These are phyloP conservation scores for Aureobasidium sp. DNA, from an alignment of 2,329 filamentous ascomycete genomes.

Conservation along the genomic window DNA sequence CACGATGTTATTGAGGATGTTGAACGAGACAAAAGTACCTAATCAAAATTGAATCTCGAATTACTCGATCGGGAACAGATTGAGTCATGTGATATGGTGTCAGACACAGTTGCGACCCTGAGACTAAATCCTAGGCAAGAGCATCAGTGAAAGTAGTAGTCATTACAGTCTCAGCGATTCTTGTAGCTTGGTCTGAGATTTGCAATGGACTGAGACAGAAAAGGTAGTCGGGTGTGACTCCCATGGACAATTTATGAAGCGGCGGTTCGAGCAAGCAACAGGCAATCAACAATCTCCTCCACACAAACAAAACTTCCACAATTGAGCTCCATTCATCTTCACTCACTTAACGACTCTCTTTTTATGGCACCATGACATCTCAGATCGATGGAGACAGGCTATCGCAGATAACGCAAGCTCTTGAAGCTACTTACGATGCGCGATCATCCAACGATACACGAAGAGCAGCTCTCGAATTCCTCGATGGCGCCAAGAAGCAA, in stretches of 20 bases:
- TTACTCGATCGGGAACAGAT: not conserved
- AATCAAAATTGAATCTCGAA: not conserved
- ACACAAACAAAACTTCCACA: slow-evolving; percentile 14
- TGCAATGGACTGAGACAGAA: not conserved
- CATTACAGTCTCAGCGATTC: not conserved
- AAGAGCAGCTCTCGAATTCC: slow-evolving; percentile 73
- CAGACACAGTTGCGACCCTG: not conserved
- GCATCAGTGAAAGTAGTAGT: not conserved
- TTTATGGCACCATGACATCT: slow-evolving; percentile 7
- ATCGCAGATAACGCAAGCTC: slow-evolving; percentile 69
- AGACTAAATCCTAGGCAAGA: not conserved
- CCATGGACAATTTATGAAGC: not conserved
- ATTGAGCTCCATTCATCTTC: not conserved
- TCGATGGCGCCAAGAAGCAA: slow-evolving; percentile 77
- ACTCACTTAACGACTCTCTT: not conserved
- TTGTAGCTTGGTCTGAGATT: too few relatives aligned
- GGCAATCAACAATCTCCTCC: slow-evolving; percentile 11
- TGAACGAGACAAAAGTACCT: not conserved
- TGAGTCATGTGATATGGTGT: slow-evolving; percentile 11
- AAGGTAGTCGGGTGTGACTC: not conserved
- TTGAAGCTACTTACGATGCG: slow-evolving; percentile 80
- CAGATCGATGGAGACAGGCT: slow-evolving; percentile 34
- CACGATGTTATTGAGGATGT: not conserved
- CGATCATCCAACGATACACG: slow-evolving; percentile 74
- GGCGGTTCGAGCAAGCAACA: slow-evolving; percentile 9